These are phyloP conservation scores for thale cress (Arabidopsis thaliana) DNA, from an alignment of 345 rosid genomes.

Conservation along the genomic window TAIR10.1 NC_003076.8:23754001-23754500, in stretches of 20 bases:
- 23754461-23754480: constrained; percentile 63
- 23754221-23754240: not conserved
- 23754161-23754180: constrained; percentile 2
- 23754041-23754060: constrained; percentile 73
- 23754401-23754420: not conserved
- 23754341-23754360: not conserved
- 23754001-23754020: constrained; percentile 16
- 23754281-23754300: too few relatives aligned
- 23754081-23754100: constrained; percentile 51
- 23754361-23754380: constrained; percentile 52
- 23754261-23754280: too few relatives aligned
- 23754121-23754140: constrained; percentile 69
- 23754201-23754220: not conserved
- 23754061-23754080: constrained; percentile 53
- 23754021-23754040: constrained; percentile 47
- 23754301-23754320: too few relatives aligned
- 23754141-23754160: constrained; percentile 44
- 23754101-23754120: constrained; percentile 64
- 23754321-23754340: too few relatives aligned
- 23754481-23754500: constrained; percentile 28
- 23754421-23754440: constrained; percentile 51
- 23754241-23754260: constrained; percentile 47
- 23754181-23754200: not conserved
- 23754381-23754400: constrained; percentile 46
- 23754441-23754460: constrained; percentile 7